Percentiles rank a stretch among this genome's conserved stretches.
Evolutionary conservation across 306 rosid genomes (phyloP).

Genomic region (Dicorynia guianensis): DNA sequence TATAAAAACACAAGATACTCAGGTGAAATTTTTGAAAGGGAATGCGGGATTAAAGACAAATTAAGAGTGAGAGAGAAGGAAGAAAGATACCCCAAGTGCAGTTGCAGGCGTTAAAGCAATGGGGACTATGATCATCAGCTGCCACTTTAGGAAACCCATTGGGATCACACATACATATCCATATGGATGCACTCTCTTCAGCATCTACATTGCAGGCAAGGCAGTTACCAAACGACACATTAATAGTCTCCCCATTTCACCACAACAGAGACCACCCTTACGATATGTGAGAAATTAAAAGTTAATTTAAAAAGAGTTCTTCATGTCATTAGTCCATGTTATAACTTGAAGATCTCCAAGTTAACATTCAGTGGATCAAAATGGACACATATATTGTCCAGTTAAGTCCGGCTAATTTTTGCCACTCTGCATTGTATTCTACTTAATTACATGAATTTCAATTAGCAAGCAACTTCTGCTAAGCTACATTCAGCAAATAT

Average conservation of each 20-base stretch:
- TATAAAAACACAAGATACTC: neutral
- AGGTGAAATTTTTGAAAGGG: constrained; percentile 6
- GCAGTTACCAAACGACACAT: constrained; percentile 28
- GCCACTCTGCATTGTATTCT: neutral
- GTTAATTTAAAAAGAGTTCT: neutral
- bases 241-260: constrained; percentile 1
- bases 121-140: constrained; percentile 50
- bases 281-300: neutral
- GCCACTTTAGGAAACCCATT: constrained; percentile 79
- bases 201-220: constrained; percentile 57
- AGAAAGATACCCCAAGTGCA: constrained; percentile 74
- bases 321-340: constrained; percentile 6
- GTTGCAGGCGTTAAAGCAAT: constrained; percentile 86
- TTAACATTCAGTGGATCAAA: constrained; percentile 10
- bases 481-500: constrained; percentile 10
- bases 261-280: neutral
- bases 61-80: constrained; percentile 31
- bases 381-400: neutral
- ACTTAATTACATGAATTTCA: neutral
- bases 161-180: constrained; percentile 83
- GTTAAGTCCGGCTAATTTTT: neutral
- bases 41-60: constrained; percentile 8
- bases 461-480: neutral
- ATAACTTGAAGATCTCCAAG: constrained; percentile 10
- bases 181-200: constrained; percentile 50